Percentiles rank a stretch among this genome's conserved stretches.
Conservation (phyloP, 345 rosid species). For the Eucalyptus paniculata region DNA sequence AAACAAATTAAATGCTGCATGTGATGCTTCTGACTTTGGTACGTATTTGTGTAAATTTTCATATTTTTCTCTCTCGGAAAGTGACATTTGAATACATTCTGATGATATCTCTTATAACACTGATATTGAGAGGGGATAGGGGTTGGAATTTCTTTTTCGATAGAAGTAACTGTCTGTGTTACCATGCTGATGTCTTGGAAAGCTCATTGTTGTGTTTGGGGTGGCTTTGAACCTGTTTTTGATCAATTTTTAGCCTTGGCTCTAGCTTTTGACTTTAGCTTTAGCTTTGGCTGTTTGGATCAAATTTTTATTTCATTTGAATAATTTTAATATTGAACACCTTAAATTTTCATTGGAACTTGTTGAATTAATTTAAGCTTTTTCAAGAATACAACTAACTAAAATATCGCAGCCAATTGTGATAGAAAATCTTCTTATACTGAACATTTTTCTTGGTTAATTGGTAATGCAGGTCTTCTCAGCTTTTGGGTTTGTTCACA, state of each 20-base stretch:
- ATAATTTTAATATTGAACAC: background rate
- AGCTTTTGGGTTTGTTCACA: slow-evolving; percentile 97
- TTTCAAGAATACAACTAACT: background rate
- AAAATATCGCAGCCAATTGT: background rate
- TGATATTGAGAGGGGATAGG: background rate
- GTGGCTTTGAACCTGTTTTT: background rate
- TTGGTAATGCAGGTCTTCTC: slow-evolving; percentile 77
- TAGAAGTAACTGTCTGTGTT: background rate
- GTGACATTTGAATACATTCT: background rate
- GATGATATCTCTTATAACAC: background rate
- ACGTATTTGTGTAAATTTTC: background rate
- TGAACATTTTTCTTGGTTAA: background rate
- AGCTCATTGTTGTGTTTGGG: background rate
- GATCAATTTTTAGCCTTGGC: background rate
- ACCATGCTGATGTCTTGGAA: background rate
- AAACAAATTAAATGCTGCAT: background rate
- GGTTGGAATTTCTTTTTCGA: background rate
- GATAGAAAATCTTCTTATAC: background rate
- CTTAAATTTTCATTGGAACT: background rate
- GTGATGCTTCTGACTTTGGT: background rate
- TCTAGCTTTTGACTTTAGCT: background rate
- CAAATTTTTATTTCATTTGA: background rate
- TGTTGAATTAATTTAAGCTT: background rate
- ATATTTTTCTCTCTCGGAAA: background rate
- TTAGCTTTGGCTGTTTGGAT: background rate